A percentile compares a stretch with the other conserved stretches of the same genome.
Evolutionary conservation across 225 moss, liverwort and hornwort species (phyloP).

Genomic region (Pseudoscleropodium purum): DNA sequence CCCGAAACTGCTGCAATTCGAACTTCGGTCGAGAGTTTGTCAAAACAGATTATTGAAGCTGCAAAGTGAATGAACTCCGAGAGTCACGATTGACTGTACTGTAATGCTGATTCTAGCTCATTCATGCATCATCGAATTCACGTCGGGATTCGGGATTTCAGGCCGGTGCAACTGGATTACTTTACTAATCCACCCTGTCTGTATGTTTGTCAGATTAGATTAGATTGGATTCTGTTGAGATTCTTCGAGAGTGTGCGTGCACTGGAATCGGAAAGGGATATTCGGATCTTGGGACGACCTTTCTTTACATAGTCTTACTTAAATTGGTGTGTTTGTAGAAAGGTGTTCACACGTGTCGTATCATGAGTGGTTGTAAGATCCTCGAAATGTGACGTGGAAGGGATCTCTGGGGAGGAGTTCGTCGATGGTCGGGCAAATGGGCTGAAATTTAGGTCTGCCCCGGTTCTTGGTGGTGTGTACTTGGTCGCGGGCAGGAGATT

Average conservation of each 20-base stretch:
- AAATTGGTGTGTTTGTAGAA: background rate
- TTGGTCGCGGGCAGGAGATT: background rate
- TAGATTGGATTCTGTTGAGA: background rate
- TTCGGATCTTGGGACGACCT: background rate
- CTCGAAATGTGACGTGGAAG: background rate
- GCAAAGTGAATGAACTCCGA: background rate
- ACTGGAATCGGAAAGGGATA: background rate
- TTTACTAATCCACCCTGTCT: background rate
- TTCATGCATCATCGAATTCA: background rate
- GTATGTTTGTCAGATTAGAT: background rate
- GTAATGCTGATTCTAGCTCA: background rate
- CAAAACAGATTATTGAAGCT: background rate
- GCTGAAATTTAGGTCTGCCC: background rate
- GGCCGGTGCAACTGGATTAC: background rate
- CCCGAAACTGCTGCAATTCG: background rate
- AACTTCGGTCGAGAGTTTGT: background rate
- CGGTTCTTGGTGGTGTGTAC: background rate
- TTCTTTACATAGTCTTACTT: background rate
- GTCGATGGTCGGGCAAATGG: background rate
- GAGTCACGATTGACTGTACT: background rate
- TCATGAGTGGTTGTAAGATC: background rate
- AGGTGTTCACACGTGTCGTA: background rate
- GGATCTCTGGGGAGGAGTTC: background rate
- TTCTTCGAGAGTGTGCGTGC: background rate
- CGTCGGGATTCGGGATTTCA: background rate